Base-by-base conservation (phyloP, 139 green algal genomes). In the Tetradesmus lagerheimii region DNA sequence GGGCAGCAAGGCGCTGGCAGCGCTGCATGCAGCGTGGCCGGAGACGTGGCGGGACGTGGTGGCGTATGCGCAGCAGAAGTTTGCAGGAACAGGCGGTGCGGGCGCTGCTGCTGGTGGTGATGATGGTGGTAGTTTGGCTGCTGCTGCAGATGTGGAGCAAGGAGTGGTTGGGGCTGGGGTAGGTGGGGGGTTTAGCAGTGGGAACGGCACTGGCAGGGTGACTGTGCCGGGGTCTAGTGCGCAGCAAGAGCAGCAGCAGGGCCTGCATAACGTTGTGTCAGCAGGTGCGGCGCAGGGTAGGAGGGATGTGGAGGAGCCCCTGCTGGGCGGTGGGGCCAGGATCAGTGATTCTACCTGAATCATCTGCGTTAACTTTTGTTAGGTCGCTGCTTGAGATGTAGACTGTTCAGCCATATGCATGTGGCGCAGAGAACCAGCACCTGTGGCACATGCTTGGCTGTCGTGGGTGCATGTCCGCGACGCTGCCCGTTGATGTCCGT, bases 21-120 rank as follows among this genome's bases (percentile, higher is more conserved):
- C n/a, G 18, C 25, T 88, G 23, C 83, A 88, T 88, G 83, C 83
- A 38, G 64, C 83, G 18, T 88, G 83, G 83, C 83, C 83, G 29
- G 38, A 88, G 23, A 66, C 25, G 25, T 80, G 83, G 37, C 57
- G 35, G n/a, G 83, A 80, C 6, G 38, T 88, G 38, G 64, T 14
- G 62, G 41, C 41, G 16, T 88, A 80, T 80, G 83, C 83, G 47
- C 31, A 14, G 45, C 45, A 86, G 80, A 39, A 6, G 8, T 85
- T 85, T 66, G 23, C 39, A 39, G 18, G 16, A 39, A 18, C n/a
- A 6, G 27, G 79, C 41, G 41, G 14, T 43, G 23, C 37, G 14
- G 77, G 77, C 27, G 34, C 76, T 53, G 29, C 11, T 18, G 20
- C 78, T 50, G n/a, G 25, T 66, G 57, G 1, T 1, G 4, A 31